Percentiles rank a stretch among this genome's conserved stretches.
Conservation (phyloP, 2,329 filamentous ascomycete species). For the Hypoxylon sp. region DNA sequence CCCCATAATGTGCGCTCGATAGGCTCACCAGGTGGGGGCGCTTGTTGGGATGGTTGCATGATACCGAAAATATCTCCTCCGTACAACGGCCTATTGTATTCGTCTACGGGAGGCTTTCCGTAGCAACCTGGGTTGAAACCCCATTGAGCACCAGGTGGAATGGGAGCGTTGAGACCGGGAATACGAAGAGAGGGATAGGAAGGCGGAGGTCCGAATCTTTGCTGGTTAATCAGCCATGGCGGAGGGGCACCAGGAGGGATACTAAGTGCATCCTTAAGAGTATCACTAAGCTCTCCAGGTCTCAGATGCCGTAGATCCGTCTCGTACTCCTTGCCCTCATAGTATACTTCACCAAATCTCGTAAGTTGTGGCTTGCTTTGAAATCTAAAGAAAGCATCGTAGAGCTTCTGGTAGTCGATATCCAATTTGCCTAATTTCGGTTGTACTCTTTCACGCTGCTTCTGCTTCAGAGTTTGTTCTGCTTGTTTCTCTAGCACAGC, state of each 20-base stretch:
- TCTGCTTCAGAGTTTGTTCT: conserved; percentile 91
- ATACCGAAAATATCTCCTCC: conserved; percentile 96
- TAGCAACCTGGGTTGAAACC: conserved; percentile 96
- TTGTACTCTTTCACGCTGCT: conserved; percentile 92
- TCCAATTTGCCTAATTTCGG: conserved; percentile 98
- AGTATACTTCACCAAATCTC: conserved; percentile 98
- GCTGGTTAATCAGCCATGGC: conserved; percentile 97
- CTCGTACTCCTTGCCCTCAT: conserved; percentile 98
- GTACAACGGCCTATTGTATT: conserved; percentile 90
- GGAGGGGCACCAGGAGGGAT: conserved; percentile 94
- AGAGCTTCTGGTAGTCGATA: conserved; percentile 98
- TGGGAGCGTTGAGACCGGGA: conserved; percentile 92
- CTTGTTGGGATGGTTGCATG: conserved; percentile 60
- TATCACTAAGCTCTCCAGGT: conserved; percentile 90
- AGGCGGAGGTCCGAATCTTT: conserved; percentile 91
- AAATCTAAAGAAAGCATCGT: conserved; percentile 98
- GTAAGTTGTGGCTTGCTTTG: conserved; percentile 97
- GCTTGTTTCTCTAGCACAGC: conserved; percentile 96
- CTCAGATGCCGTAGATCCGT: conserved; percentile 92
- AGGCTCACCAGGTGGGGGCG: conserved; percentile 74
- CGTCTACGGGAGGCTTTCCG: conserved; percentile 95
- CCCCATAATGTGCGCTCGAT: conserved; percentile 94
- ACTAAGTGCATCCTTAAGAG: conserved; percentile 90
- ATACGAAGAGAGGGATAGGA: conserved; percentile 97
- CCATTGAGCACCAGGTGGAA: conserved; percentile 90